Evolutionary conservation across 202 grass and related monocot species (phyloP), one percentile per base, ranked within the genome.

Genomic region (Eragrostis tef): DNA sequence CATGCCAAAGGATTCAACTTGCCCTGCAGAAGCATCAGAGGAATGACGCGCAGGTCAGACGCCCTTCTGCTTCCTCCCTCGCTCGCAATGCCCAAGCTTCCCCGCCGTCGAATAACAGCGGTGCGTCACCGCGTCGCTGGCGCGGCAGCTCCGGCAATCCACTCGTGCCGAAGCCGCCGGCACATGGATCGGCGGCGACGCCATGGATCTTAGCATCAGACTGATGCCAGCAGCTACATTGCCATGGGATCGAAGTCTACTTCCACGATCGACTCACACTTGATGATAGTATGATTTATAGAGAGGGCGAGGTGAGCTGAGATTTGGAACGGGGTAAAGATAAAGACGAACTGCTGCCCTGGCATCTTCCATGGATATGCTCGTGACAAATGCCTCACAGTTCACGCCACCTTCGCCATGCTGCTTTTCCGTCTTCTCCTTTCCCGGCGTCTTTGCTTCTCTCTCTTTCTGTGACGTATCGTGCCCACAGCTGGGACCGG

Each of bases 321-420:
- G 45, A 9, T 11, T n/a, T 16, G 46, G 26, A 46, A 41, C 0
- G 29, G 60, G 26, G 63, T 51, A 65, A 36, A 61, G 22, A 27
- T 61, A 61, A 61, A 25, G 22, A 61, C 58, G 58, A 6, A 14
- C 4, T 34, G 61, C 26, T 16, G 6, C 52, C 26, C 14, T 31
- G 14, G 84, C 68, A 86, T 86, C 83, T 86, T 86, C 83, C 76
- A 79, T 80, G 83, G 83, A 86, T 86, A 86, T 86, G 60, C 83
- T 80, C 75, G 11, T 52, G 13, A 17, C 19, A 27, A 60, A 71
- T 86, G 75, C 83, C 65, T 73, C 83, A 78, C 82, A 63, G 74
- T 85, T 78, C 73, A 64, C 29, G 43, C 74, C 83, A 79, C 67
- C 46, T 14, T 16, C 22, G 31, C 1, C 46, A 31, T 14, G 27